Evolutionary conservation across 129 eudicot genomes (phyloP).

Genomic region (Centrapalus pauciflorus): DNA sequence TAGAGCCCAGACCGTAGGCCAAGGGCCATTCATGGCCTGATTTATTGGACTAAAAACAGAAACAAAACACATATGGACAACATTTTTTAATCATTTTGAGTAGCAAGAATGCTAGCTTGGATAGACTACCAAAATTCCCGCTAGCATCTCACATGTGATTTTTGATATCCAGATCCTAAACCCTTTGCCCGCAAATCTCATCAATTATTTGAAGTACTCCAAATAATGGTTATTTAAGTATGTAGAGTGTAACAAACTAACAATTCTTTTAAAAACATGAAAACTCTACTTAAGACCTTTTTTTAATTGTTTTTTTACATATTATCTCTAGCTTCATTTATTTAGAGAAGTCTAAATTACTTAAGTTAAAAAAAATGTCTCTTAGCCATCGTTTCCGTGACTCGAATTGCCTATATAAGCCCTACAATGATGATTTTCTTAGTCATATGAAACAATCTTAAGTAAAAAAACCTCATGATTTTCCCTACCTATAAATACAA

Average conservation of each 20-base stretch:
- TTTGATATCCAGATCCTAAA: too few relatives aligned
- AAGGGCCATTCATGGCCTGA: too few relatives aligned
- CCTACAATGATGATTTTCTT: not conserved
- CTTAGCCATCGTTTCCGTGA: not conserved
- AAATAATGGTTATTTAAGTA: not conserved
- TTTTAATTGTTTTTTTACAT: not conserved
- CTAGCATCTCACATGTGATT: too few relatives aligned
- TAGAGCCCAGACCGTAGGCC: too few relatives aligned
- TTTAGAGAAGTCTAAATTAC: not conserved
- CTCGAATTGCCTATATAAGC: not conserved
- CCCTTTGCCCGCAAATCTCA: too few relatives aligned
- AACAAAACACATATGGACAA: too few relatives aligned
- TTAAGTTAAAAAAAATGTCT: not conserved
- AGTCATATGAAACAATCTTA: not conserved
- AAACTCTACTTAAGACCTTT: too few relatives aligned
- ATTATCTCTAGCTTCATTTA: not conserved
- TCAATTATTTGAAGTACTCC: not conserved
- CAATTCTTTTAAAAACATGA: too few relatives aligned
- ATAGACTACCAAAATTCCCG: not conserved
- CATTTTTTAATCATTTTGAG: too few relatives aligned
- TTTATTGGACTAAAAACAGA: too few relatives aligned
- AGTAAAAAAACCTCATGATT: not conserved
- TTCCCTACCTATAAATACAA: not conserved
- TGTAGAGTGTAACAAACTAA: not conserved
- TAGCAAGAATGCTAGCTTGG: too few relatives aligned